These are phyloP conservation scores for Ailanthus altissimus DNA, from an alignment of 345 rosid species.

Conservation along the genomic window DNA sequence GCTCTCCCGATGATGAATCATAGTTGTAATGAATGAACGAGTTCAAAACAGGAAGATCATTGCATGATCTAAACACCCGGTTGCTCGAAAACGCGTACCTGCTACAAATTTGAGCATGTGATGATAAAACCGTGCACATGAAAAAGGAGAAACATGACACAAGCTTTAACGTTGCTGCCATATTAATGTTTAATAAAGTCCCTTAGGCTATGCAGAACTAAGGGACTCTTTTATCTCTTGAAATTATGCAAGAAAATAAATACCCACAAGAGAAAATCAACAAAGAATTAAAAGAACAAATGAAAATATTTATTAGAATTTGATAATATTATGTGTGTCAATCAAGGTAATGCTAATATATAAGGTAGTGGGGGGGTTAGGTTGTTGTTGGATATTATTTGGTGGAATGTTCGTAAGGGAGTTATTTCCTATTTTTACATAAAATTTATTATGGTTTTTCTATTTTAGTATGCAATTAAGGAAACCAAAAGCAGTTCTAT, in stretches of 20 bases:
- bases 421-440: not conserved
- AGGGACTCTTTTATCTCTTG: not conserved
- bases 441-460: not conserved
- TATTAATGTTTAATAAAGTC: not conserved
- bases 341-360: not conserved
- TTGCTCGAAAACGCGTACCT: conserved; percentile 62
- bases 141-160: conserved; percentile 20
- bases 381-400: not conserved
- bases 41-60: conserved; percentile 69
- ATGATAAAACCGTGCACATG: conserved; percentile 23
- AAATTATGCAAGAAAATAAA: not conserved
- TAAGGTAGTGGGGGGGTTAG: not conserved
- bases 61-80: conserved; percentile 60
- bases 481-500: no score
- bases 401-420: not conserved
- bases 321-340: no score
- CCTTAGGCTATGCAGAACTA: not conserved
- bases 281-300: not conserved
- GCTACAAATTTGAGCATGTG: conserved; percentile 60
- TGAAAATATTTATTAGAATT: no score
- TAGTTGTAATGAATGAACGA: conserved; percentile 75
- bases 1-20: conserved; percentile 50
- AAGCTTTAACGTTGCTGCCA: not conserved
- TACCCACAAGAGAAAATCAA: not conserved
- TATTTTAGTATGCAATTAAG: not conserved